phyloP scores from a whole-genome alignment of 768 basidiomycete species.

The Hygrophorus russula region DNA sequence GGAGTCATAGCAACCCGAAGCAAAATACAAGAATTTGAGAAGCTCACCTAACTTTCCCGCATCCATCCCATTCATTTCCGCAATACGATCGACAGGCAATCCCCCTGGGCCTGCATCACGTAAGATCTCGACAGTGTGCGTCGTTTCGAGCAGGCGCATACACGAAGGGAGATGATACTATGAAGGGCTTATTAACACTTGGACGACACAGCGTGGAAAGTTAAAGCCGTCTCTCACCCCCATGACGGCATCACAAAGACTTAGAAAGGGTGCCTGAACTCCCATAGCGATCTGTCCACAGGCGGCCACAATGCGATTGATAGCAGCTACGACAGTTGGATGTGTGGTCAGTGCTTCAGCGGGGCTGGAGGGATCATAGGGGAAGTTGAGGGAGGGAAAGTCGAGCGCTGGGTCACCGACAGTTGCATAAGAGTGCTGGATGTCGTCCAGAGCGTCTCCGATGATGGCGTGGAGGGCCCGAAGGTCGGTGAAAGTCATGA shows the following conservation, averaged over 20 bases:
- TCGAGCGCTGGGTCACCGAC: slow-evolving; percentile 26
- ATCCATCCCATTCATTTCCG: slow-evolving; percentile 31
- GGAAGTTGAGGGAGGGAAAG: slow-evolving; percentile 46
- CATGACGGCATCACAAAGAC: slow-evolving; percentile 66
- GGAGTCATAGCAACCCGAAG: neutral
- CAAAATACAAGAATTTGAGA: neutral
- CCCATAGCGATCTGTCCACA: slow-evolving; percentile 55
- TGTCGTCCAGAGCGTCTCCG: slow-evolving; percentile 57
- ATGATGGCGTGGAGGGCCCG: slow-evolving; percentile 56
- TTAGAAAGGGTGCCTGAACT: slow-evolving; percentile 58
- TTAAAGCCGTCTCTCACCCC: slow-evolving; percentile 31
- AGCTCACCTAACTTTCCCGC: slow-evolving; percentile 39
- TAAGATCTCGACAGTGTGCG: slow-evolving; percentile 60
- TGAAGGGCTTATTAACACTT: slow-evolving; percentile 2
- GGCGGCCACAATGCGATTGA: slow-evolving; percentile 56
- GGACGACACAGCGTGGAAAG: neutral
- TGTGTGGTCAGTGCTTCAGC: slow-evolving; percentile 48
- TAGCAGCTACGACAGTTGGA: slow-evolving; percentile 48
- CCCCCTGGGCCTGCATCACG: slow-evolving; percentile 48
- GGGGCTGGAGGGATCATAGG: slow-evolving; percentile 31
- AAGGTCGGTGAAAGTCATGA: slow-evolving; percentile 53
- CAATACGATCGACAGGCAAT: slow-evolving; percentile 37
- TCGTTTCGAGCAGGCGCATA: slow-evolving; percentile 60
- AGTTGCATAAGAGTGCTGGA: slow-evolving; percentile 30
- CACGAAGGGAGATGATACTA: slow-evolving; percentile 71